Evolutionary conservation across 2,329 filamentous ascomycete species (phyloP).

Genomic region (Paecilomyces sp.): DNA sequence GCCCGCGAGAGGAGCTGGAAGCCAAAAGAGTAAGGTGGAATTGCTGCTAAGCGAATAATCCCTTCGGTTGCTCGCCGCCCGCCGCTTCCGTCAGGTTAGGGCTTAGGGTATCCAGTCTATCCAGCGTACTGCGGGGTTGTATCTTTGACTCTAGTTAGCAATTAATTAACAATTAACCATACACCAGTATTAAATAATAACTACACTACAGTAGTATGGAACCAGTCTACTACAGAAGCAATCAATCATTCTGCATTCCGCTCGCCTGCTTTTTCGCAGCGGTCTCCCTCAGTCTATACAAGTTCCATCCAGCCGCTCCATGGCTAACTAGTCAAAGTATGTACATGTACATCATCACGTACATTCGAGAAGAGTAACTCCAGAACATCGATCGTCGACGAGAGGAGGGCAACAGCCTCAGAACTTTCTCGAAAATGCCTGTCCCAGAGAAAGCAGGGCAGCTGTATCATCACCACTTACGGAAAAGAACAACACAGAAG

Average conservation of each 20-base stretch:
- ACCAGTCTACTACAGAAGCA: no score
- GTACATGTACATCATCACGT: background rate
- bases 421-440: background rate
- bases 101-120: slow-evolving; percentile 24
- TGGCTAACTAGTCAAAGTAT: background rate
- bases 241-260: background rate
- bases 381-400: background rate
- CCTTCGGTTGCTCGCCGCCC: slow-evolving; percentile 12
- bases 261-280: background rate
- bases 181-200: no score
- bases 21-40: slow-evolving; percentile 27
- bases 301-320: background rate
- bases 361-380: background rate
- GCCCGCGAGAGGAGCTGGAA: slow-evolving; percentile 2
- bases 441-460: background rate
- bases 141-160: no score
- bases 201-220: no score
- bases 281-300: background rate
- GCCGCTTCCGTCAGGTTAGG: slow-evolving; percentile 20
- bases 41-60: slow-evolving; percentile 32
- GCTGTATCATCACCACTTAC: background rate
- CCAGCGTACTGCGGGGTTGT: no score
- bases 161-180: no score
- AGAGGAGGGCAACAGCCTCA: background rate
- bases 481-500: background rate